A percentile compares a stretch with the other conserved stretches of the same genome.
Evolutionary conservation across 1,284 basidiomycete species (phyloP).

Genomic region (Mycosarcoma maydis): DNA sequence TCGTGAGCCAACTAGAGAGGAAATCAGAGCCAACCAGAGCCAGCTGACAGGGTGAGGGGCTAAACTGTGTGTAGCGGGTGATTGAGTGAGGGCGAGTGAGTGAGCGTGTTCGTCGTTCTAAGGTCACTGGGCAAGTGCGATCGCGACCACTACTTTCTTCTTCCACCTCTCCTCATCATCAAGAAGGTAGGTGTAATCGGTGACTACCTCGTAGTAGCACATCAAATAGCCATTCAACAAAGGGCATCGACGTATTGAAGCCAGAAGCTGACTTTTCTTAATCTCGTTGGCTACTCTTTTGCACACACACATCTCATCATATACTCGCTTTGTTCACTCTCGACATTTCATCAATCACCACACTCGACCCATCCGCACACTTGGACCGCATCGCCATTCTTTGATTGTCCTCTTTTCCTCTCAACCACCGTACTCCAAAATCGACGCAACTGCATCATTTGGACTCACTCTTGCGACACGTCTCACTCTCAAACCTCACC

Average conservation of each 20-base stretch:
- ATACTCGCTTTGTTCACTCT: not conserved
- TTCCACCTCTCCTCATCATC: constrained; percentile 52
- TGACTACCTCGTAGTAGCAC: constrained; percentile 19
- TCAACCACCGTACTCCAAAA: not conserved
- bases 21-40: too few relatives aligned
- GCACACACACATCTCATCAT: not conserved
- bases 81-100: constrained; percentile 4
- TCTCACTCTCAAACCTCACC: not conserved
- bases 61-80: too few relatives aligned
- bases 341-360: constrained; percentile 11
- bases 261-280: constrained; percentile 23
- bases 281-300: constrained; percentile 6
- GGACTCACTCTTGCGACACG: not conserved
- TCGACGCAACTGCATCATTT: not conserved
- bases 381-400: constrained; percentile 1
- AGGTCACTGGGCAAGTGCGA: constrained; percentile 21
- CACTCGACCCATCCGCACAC: constrained; percentile 2
- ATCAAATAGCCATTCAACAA: not conserved
- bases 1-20: too few relatives aligned
- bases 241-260: not conserved
- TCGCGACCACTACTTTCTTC: constrained; percentile 21
- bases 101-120: constrained; percentile 9
- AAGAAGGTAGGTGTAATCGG: constrained; percentile 48
- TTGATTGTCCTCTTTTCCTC: not conserved
- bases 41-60: too few relatives aligned